Evolutionary conservation across 805 yeast species (phyloP), one percentile per base, ranked within the genome.

Genomic region (Ogataea ganodermae): DNA sequence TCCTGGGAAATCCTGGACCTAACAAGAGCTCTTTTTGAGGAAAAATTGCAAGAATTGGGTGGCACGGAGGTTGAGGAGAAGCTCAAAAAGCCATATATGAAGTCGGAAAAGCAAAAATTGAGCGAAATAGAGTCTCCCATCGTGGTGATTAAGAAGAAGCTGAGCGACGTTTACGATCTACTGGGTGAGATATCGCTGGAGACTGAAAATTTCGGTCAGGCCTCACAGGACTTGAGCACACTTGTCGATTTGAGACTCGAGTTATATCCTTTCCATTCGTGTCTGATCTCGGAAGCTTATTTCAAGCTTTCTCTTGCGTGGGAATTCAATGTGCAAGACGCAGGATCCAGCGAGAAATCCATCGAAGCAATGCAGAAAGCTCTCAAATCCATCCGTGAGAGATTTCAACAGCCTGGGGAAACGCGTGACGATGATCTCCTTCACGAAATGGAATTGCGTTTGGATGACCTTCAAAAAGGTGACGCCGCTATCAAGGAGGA

Each of bases 181-280:
- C 72, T 90, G 14, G 98, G 98, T 26, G 97, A 92, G 62, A 86
- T 91, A 8, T 84, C 96, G 0, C 72, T 91, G 36, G 99, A 92
- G 61, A 80, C 94, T 1, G 97, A 92, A 58, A 88, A 89, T 65
- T 90, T 90, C 65, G 68, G 72, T 13, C 95, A 89, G 64, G 88
- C 97, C 0, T 78, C 84, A 0, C 69, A 70, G 16, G 96, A 91
- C 63, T 80, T 89, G 48, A 69, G 73, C 39, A 67, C 77, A 16
- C 73, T 89, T 33, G 72, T 87, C 27, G 67, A 76, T 23, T 66
- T 84, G 36, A 76, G 87, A 62, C 60, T 69, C 42, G 67, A 78
- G 46, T 61, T 86, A 10, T 83, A 74, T 57, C 75, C 76, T 2
- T 64, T 66, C n/a, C 65, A 69, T 7, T 76, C 86, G 2, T 72